phyloP scores from a whole-genome alignment of 805 yeast species.

The Maudiozyma pseudohumilis region DNA sequence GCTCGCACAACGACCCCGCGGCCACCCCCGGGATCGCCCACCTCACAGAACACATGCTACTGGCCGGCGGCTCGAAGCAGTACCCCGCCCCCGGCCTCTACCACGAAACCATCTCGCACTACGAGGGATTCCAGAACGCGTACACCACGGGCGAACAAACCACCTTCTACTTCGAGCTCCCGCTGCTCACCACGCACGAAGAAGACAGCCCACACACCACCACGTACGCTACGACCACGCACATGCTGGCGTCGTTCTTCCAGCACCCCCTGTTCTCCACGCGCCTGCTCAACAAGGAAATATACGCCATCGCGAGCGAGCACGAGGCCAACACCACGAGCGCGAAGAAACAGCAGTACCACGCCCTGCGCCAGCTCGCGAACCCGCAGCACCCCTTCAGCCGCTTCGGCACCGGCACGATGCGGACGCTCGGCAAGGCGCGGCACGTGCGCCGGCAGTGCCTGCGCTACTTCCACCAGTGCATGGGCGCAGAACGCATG shows the following conservation, averaged over 20 bases:
- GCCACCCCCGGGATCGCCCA: constrained; percentile 78
- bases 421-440: constrained; percentile 39
- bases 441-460: no score
- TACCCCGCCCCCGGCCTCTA: constrained; percentile 41
- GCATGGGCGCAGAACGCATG: constrained; percentile 41
- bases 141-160: constrained; percentile 61
- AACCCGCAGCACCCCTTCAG: constrained; percentile 42
- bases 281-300: constrained; percentile 38
- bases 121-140: constrained; percentile 58
- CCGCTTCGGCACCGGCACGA: constrained; percentile 58
- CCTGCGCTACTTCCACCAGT: no score
- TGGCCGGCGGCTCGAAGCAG: constrained; percentile 43
- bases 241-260: constrained; percentile 44
- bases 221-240: constrained; percentile 37
- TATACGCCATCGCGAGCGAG: constrained; percentile 56
- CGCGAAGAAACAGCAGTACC: constrained; percentile 41
- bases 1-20: constrained; percentile 71
- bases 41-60: constrained; percentile 69
- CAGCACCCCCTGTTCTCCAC: constrained; percentile 41
- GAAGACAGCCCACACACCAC: no score
- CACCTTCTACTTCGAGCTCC: constrained; percentile 52
- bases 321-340: constrained; percentile 44
- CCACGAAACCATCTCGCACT: constrained; percentile 33
- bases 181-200: constrained; percentile 29
- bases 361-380: constrained; percentile 47